A percentile compares a stretch with the other conserved stretches of the same genome.
Conservation (phyloP, 441 rosid species). For the Manihot esculenta region DNA sequence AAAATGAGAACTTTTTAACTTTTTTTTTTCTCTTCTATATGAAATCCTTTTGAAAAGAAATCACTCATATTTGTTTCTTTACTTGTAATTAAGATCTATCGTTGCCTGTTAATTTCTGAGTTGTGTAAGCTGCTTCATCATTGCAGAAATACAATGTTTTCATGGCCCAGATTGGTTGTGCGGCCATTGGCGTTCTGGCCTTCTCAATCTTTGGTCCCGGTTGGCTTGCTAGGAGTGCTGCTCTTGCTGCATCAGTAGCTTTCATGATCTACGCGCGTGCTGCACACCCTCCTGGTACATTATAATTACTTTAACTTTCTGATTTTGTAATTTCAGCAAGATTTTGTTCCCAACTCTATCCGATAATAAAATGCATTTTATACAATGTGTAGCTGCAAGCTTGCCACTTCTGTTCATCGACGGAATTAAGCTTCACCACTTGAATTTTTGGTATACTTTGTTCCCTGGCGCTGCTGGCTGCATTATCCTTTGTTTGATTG, state of each 20-base stretch:
- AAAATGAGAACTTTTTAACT: too few species aligned
- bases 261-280: constrained; percentile 72
- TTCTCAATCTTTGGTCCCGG: constrained; percentile 68
- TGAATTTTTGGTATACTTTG: constrained; percentile 69
- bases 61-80: background rate
- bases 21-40: too few species aligned
- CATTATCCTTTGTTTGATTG: constrained; percentile 65
- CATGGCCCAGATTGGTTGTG: constrained; percentile 91
- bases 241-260: constrained; percentile 75
- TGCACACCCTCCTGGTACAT: constrained; percentile 76
- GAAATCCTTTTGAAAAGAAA: background rate
- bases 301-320: background rate
- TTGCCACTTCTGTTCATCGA: constrained; percentile 84
- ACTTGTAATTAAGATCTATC: background rate
- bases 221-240: constrained; percentile 77
- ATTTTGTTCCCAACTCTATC: background rate
- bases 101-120: background rate
- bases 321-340: background rate
- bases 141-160: constrained; percentile 93
- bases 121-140: background rate
- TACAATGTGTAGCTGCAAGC: constrained; percentile 66
- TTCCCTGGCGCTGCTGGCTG: constrained; percentile 85
- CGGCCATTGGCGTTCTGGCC: constrained; percentile 74
- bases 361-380: background rate
- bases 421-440: constrained; percentile 65